These are phyloP conservation scores for Lachancea dasiensis DNA, from an alignment of 805 yeast species.

Conservation along the genomic window DNA sequence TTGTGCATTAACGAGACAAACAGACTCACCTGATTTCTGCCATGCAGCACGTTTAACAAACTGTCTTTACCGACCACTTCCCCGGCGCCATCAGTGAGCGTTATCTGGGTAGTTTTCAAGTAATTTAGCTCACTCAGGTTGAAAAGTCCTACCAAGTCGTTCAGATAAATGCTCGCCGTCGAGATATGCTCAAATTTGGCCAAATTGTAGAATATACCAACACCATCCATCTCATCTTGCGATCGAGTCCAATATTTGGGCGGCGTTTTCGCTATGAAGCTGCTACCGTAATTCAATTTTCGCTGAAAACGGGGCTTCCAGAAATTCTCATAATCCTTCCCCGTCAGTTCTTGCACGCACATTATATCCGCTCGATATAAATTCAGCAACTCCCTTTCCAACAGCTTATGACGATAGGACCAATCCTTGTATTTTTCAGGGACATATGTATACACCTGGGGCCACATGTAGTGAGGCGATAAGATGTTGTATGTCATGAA, in stretches of 20 bases:
- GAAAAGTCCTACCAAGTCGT: slow-evolving; percentile 28
- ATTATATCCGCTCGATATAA: slow-evolving; percentile 45
- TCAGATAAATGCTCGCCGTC: slow-evolving; percentile 32
- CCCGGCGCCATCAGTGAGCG: slow-evolving; percentile 30
- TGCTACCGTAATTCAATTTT: slow-evolving; percentile 39
- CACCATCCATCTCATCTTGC: slow-evolving; percentile 51
- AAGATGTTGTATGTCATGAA: slow-evolving; percentile 42
- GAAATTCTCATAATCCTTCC: slow-evolving; percentile 33
- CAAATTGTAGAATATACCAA: slow-evolving; percentile 47
- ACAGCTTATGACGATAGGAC: slow-evolving; percentile 42
- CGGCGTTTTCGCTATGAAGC: slow-evolving; percentile 43
- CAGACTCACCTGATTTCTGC: slow-evolving; percentile 53
- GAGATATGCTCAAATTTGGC: slow-evolving; percentile 40
- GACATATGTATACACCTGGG: slow-evolving; percentile 46
- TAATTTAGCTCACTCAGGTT: slow-evolving; percentile 25
- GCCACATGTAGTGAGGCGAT: slow-evolving; percentile 57
- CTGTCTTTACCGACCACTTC: slow-evolving; percentile 22
- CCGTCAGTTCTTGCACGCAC: slow-evolving; percentile 54
- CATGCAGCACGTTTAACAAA: slow-evolving; percentile 33
- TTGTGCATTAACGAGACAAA: slow-evolving; percentile 45
- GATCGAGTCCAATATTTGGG: slow-evolving; percentile 49
- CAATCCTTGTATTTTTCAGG: slow-evolving; percentile 43
- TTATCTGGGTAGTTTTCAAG: slow-evolving; percentile 18
- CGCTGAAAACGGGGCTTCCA: slow-evolving; percentile 35
- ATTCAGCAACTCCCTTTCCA: slow-evolving; percentile 34